These are phyloP conservation scores for Aurifilum marmelostoma DNA, from an alignment of 2,329 filamentous ascomycete species.

Conservation along the genomic window DNA sequence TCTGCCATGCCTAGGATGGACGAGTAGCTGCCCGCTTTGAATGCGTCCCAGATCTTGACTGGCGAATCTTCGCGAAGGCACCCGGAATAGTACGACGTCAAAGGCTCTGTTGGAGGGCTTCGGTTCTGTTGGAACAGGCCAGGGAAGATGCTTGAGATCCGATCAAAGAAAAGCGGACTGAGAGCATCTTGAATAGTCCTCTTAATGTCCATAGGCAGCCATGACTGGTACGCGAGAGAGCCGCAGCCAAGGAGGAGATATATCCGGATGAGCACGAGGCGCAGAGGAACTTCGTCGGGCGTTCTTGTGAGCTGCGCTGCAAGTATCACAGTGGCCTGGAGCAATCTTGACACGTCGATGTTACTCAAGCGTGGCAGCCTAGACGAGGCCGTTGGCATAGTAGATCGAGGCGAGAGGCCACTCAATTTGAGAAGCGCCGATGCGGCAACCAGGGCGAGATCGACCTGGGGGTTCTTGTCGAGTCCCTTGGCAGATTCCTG, in stretches of 20 bases:
- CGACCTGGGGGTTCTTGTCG: slow-evolving; percentile 40
- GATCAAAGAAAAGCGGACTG: slow-evolving; percentile 58
- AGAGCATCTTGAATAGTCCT: slow-evolving; percentile 61
- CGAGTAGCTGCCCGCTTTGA: slow-evolving; percentile 54
- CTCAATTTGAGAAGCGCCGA: slow-evolving; percentile 38
- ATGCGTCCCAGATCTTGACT: slow-evolving; percentile 51
- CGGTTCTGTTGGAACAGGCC: slow-evolving; percentile 43
- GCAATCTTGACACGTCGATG: slow-evolving; percentile 40
- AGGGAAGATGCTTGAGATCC: slow-evolving; percentile 56
- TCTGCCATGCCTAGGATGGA: slow-evolving; percentile 53
- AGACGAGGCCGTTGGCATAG: slow-evolving; percentile 14
- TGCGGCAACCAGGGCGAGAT: slow-evolving; percentile 39
- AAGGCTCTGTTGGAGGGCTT: slow-evolving; percentile 44
- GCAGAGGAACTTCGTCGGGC: slow-evolving; percentile 50
- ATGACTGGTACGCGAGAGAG: slow-evolving; percentile 50
- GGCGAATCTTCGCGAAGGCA: slow-evolving; percentile 45
- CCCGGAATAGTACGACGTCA: slow-evolving; percentile 50
- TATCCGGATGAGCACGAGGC: slow-evolving; percentile 55
- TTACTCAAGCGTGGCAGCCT: slow-evolving; percentile 30
- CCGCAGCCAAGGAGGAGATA: slow-evolving; percentile 56
- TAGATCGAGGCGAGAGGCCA: slow-evolving; percentile 31
- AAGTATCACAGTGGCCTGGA: slow-evolving; percentile 54
- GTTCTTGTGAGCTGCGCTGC: slow-evolving; percentile 52
- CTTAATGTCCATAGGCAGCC: slow-evolving; percentile 58
- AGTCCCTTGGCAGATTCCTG: slow-evolving; percentile 30